Evolutionary conservation across 73 alveolate species (phyloP), one percentile per base, ranked within the genome.

Genomic region (Paramecium biaurelia): DNA sequence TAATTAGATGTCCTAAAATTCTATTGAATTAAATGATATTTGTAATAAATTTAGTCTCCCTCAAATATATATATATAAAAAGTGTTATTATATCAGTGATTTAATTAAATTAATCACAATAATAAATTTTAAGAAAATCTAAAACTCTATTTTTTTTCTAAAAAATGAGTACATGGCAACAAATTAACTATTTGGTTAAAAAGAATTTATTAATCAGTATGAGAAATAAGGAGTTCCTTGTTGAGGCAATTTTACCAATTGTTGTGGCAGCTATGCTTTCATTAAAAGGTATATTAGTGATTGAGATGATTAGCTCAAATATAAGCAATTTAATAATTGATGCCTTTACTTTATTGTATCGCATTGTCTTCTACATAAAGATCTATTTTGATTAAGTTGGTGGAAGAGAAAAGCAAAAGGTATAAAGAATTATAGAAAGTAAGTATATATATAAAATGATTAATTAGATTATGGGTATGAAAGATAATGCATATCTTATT

Each of bases 351-450:
- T 1, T 79, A 79, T 79, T 4, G 90, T 24, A 7, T 79, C 2
- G 70, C 90, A 24, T 30, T 47, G 42, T 43, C 53, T 10, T 26
- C 76, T 2, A 38, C 90, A 14, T 6, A 43, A 43, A 38, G 94
- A 37, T 89, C 94, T 21, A 89, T 82, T 7, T 2, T 89, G 38
- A 89, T 89, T 24, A 38, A 89, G 28, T 14, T 89, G 32, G 94
- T 89, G 11, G 94, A 89, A 21, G 94, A 89, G 41, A 89, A 89
- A 58, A 82, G 92, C 20, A 59, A 89, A 21, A 89, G 92, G 76
- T 89, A 89, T 35, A 89, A 89, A 89, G 92, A 89, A 89, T 38
- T 58, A 4, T 37, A 89, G 56, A 89, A 89, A 72, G 94, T 89
- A 79, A 30, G 23, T 15, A 38, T 8, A 14, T 35, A 2, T 12